Evolutionary conservation across 2,329 filamentous ascomycete species (phyloP), one percentile per base, ranked within the genome.

Genomic region (Colletotrichum costaricense): DNA sequence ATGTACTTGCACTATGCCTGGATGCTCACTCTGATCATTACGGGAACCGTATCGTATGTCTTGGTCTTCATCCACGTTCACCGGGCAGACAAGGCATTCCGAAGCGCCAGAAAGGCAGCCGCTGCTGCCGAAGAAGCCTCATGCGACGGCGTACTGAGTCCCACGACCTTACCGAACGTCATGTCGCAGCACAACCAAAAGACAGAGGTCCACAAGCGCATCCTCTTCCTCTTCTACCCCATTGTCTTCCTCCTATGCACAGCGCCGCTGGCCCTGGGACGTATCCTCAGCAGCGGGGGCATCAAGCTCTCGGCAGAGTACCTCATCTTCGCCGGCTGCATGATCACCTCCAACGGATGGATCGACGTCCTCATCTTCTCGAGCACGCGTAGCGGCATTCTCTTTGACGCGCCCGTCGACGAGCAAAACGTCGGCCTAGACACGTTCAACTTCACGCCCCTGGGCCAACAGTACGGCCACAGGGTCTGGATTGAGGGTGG

Each of bases 1-100:
- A 83, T 93, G 1, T 86, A 86, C 79, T 84, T 89, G 1, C 90
- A 93, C 76, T 93, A 92, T 77, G 80, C 92, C 64, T 93, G 89
- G 86, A 90, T 92, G 69, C 91, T 85, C 71, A 76, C 84, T n/a
- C 77, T 80, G 9, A 78, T 86, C 5, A 74, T 78, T 26, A 19
- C 81, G 8, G 84, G 83, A 0, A 80, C 79, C 60, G 55, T 79
- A 3, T 74, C 85, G 2, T 86, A 86, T 75, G 77, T 76, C 0
- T 77, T 82, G 30, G 81, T 84, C 42, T 84, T 83, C 75, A 57
- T 83, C 22, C 80, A 76, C 35, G 78, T 86, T 2, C 79, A 62
- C 28, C 67, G 55, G n/a, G 9, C 22, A 5, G 59, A 60, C 19
- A 64, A 65, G 60, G 46, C 42, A n/a, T 24, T 28, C 14, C 42